Base-by-base conservation (phyloP, 495 filamentous ascomycete genomes). In the Xylaria intraflava region DNA sequence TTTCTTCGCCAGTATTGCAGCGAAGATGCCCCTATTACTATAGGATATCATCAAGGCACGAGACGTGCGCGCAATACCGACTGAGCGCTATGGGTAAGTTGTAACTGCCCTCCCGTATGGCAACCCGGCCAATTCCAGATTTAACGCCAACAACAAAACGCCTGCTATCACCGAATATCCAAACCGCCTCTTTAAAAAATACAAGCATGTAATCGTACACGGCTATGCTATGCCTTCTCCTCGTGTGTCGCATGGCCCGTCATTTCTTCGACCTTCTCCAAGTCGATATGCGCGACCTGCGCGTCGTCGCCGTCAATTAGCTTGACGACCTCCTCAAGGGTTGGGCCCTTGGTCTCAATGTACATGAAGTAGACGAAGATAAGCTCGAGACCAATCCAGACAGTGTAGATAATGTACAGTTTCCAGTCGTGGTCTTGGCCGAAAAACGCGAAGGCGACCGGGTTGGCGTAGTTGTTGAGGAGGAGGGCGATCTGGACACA, bases 251-350 rank as follows among this genome's bases (percentile, higher is more conserved):
- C 12, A 35, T 35, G 3, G 6, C 17, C 35, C 35, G 2, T 16
- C 5, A 59, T 47, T 36, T 68, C 64, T 57, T 68, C 66, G 6
- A 75, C 64, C 62, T 73, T 60, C 51, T 62, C 62, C 45, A 76
- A 58, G 51, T 74, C 62, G 41, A 76, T 27, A 41, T 65, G 65
- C 30, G 66, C 76, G 5, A 79, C 73, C 33, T 74, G 64, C 33
- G 81, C 80, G 0, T 71, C 65, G 11, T 83, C 75, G 30, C 81
- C 80, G 46, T 83, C 81, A 57, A 84, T 81, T 64, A 80, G 68
- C 67, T 74, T 77, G 53, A 74, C 77, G 6, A 86, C 78, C 67
- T 85, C 83, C 71, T 86, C 83, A 44, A 85, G 75, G n/a, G 81
- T 82, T 12, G 78, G 78, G 49, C 81, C 80, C 55, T 76, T 76